Evolutionary conservation across 345 rosid species (phyloP).

Genomic region (Eucalyptus sideroxylon): DNA sequence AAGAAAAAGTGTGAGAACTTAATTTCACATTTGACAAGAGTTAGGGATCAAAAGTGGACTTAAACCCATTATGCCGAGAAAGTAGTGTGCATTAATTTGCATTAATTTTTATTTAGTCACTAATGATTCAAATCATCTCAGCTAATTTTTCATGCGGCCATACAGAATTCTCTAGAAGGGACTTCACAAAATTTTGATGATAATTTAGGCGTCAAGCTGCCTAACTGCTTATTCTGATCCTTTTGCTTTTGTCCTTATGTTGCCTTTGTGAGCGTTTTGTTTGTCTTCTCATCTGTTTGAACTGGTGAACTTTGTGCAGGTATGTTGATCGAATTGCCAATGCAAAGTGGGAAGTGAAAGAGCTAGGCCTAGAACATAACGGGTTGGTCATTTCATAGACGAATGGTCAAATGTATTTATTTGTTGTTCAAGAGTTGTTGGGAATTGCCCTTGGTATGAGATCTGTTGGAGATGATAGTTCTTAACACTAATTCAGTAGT

Average conservation of each 20-base stretch:
- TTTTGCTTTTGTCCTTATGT: not conserved
- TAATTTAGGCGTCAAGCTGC: not conserved
- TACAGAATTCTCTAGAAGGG: not conserved
- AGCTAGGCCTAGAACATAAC: conserved; percentile 95
- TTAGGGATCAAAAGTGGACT: not conserved
- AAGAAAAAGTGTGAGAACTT: not conserved
- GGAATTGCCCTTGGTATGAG: not conserved
- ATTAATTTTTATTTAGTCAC: not conserved
- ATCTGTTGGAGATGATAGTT: not conserved
- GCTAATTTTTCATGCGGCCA: not conserved
- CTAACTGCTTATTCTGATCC: not conserved
- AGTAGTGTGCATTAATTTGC: not conserved
- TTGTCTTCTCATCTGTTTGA: not conserved
- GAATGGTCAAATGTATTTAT: not conserved
- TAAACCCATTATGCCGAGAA: not conserved
- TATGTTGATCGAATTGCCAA: conserved; percentile 87
- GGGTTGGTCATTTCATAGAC: conserved; percentile 50
- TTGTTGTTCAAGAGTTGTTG: not conserved
- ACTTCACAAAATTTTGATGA: not conserved
- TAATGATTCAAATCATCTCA: not conserved
- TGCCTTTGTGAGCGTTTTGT: not conserved
- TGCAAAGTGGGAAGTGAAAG: conserved; percentile 96
- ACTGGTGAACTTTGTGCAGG: conserved; percentile 24
- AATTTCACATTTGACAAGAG: not conserved
- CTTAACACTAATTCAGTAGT: not conserved